Percentiles rank a stretch among this genome's conserved stretches.
These are phyloP conservation scores for Teratosphaeria zuluensis DNA, from an alignment of 2,329 filamentous ascomycete species.

Conservation along the genomic window DNA sequence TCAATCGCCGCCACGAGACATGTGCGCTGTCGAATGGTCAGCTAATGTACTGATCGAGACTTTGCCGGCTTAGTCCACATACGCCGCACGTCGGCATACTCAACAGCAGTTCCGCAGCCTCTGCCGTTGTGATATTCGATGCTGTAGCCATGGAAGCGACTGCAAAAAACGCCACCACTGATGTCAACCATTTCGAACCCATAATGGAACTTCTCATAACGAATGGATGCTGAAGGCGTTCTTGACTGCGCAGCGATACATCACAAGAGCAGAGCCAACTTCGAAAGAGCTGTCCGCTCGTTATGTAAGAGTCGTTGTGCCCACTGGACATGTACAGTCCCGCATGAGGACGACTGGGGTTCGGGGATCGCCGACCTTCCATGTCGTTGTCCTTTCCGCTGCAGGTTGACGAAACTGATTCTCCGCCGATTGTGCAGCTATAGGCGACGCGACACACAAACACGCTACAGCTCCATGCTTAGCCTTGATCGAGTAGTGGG, in stretches of 20 bases:
- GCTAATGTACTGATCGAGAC: neutral
- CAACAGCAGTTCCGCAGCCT: neutral
- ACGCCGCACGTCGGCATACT: constrained; percentile 1
- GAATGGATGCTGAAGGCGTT: neutral
- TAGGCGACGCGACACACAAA: neutral
- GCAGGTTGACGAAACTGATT: neutral
- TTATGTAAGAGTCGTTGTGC: neutral
- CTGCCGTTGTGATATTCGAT: neutral
- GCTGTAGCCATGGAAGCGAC: neutral
- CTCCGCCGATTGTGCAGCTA: neutral
- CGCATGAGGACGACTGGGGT: neutral
- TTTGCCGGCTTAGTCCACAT: neutral
- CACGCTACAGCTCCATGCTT: neutral
- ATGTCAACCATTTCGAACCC: neutral
- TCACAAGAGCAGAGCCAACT: neutral
- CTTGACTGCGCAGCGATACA: neutral
- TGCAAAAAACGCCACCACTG: neutral
- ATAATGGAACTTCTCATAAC: neutral
- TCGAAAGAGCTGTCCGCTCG: no score
- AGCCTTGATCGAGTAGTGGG: neutral
- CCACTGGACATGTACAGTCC: neutral
- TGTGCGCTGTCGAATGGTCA: constrained; percentile 4
- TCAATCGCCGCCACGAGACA: constrained; percentile 10
- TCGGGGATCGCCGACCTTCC: neutral
- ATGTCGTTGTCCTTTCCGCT: neutral